Percentiles rank a stretch among this genome's conserved stretches.
phyloP scores from a whole-genome alignment of 75 land plant species.

The Pseudotsuga menziesii region DNA sequence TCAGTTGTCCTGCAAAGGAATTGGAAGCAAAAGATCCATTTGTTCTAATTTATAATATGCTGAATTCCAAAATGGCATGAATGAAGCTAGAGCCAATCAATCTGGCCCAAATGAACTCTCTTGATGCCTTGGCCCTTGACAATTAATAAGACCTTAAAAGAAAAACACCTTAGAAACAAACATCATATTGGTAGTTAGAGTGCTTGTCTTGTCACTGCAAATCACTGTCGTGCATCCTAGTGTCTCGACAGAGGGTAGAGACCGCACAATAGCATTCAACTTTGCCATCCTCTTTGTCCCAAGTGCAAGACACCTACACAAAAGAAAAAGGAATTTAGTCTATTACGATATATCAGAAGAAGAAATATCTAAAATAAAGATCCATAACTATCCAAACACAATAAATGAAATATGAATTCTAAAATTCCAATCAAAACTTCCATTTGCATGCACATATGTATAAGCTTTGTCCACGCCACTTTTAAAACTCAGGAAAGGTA shows the following conservation, averaged over 20 bases:
- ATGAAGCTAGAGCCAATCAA: not conserved
- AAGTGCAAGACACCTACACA: conserved; percentile 86
- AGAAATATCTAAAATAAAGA: too few relatives aligned
- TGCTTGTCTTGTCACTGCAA: conserved; percentile 98
- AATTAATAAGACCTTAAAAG: not conserved
- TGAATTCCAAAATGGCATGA: not conserved
- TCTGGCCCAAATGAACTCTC: not conserved
- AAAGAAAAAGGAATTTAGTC: not conserved
- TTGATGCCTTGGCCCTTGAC: not conserved
- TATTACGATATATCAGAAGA: too few relatives aligned
- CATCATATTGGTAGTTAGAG: conserved; percentile 99
- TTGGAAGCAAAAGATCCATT: not conserved
- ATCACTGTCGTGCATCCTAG: conserved; percentile 99
- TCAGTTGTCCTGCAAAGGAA: not conserved
- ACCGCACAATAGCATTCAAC: conserved; percentile 92
- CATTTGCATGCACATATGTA: too few relatives aligned
- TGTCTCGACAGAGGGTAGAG: conserved; percentile 97
- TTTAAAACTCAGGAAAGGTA: too few relatives aligned
- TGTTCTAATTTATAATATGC: not conserved
- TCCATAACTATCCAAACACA: too few relatives aligned
- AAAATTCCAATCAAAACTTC: too few relatives aligned
- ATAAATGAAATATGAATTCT: too few relatives aligned
- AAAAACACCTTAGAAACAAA: conserved; percentile 87
- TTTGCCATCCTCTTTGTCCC: conserved; percentile 98
- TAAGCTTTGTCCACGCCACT: too few relatives aligned